Conservation (phyloP, 441 rosid species). For the Melianthus villosus region DNA sequence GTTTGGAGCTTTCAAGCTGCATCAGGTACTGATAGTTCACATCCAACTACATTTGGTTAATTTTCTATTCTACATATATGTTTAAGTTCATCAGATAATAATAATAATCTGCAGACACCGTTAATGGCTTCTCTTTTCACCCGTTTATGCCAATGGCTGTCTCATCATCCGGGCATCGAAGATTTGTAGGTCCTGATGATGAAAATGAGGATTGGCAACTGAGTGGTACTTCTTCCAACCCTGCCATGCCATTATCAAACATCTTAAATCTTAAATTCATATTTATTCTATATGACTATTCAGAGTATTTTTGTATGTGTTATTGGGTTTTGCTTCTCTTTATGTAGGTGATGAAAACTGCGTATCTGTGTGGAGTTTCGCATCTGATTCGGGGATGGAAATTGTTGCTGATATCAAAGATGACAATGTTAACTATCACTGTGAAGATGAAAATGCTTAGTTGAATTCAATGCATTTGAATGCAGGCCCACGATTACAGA, state of each 20-base stretch:
- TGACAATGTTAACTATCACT: too few species aligned
- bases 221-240: constrained; percentile 22
- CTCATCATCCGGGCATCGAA: constrained; percentile 78
- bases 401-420: constrained; percentile 8
- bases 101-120: constrained; percentile 40
- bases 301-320: neutral
- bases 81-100: too few species aligned
- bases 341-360: constrained; percentile 46
- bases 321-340: neutral
- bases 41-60: too few species aligned
- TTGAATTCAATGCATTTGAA: too few species aligned
- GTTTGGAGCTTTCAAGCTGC: constrained; percentile 76
- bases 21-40: constrained; percentile 26
- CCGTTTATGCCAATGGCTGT: constrained; percentile 83
- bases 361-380: constrained; percentile 61
- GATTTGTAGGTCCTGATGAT: constrained; percentile 45
- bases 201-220: constrained; percentile 21
- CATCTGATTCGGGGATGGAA: constrained; percentile 18
- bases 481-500: too few species aligned
- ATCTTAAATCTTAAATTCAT: neutral
- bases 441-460: too few species aligned
- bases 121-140: constrained; percentile 72
- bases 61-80: too few species aligned
- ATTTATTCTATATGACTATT: neutral
- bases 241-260: neutral